These are phyloP conservation scores for Anacardium occidentale DNA, from an alignment of 345 rosid species.

Conservation along the genomic window DNA sequence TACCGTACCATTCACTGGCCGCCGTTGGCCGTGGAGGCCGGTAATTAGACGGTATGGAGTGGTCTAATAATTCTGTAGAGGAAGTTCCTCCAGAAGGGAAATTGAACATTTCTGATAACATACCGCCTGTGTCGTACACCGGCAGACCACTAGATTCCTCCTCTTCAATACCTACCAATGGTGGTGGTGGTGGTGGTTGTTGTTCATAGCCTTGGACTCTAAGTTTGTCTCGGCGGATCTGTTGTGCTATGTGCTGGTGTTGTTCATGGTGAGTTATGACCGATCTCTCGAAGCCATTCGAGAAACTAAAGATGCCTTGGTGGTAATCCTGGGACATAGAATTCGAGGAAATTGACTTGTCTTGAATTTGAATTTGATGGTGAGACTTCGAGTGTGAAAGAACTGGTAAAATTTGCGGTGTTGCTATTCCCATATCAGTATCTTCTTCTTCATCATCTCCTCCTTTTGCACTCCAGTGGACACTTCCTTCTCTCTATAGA, in stretches of 20 bases:
- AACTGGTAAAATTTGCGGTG: constrained; percentile 32
- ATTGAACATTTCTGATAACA: constrained; percentile 96
- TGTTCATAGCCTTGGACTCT: constrained; percentile 42
- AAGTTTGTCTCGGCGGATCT: constrained; percentile 70
- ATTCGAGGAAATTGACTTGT: constrained; percentile 32
- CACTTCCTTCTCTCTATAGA: constrained; percentile 17
- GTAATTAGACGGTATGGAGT: constrained; percentile 30
- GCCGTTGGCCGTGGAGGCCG: constrained; percentile 20
- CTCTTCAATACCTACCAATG: constrained; percentile 54
- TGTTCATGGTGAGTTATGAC: constrained; percentile 23
- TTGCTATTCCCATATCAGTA: constrained; percentile 73
- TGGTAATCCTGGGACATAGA: constrained; percentile 91
- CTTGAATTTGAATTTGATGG: constrained; percentile 16
- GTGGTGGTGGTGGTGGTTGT: constrained; percentile 44
- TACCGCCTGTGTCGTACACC: constrained; percentile 74
- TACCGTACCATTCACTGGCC: constrained; percentile 49
- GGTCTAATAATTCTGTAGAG: constrained; percentile 35
- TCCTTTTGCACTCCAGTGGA: background rate
- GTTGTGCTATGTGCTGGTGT: constrained; percentile 51
- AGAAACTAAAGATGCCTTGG: constrained; percentile 63
- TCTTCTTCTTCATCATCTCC: constrained; percentile 44
- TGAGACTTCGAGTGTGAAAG: constrained; percentile 28
- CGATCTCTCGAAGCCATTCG: constrained; percentile 70
- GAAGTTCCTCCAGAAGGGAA: constrained; percentile 51
- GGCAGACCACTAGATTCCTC: constrained; percentile 51